Conservation (phyloP, 805 yeast species). For the Scheffersomyces ergatensis region DNA sequence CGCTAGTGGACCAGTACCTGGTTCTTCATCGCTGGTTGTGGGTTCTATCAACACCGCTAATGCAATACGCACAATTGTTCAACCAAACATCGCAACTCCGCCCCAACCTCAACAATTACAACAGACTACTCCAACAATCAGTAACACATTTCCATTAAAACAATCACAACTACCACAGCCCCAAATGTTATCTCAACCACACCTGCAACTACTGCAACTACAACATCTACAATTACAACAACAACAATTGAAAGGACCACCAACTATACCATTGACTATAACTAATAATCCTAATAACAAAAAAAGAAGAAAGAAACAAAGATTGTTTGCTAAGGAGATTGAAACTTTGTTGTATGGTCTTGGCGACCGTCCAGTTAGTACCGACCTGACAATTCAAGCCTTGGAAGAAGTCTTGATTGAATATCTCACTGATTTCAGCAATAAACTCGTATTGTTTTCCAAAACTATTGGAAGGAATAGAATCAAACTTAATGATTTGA, state of each 20-base stretch:
- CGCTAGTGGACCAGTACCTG: no score
- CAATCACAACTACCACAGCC: no score
- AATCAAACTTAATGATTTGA: constrained; percentile 41
- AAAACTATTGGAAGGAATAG: constrained; percentile 36
- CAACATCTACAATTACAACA: neutral
- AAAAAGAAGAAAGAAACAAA: constrained; percentile 28
- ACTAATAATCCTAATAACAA: neutral
- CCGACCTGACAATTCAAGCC: constrained; percentile 35
- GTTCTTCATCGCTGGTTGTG: no score
- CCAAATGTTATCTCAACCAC: no score
- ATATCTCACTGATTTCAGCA: constrained; percentile 33
- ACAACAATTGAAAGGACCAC: neutral
- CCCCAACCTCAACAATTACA: no score
- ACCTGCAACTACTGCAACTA: neutral
- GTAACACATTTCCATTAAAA: neutral
- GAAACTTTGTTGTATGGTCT: constrained; percentile 39
- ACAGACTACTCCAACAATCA: no score
- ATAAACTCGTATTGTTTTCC: constrained; percentile 30
- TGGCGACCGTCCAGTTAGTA: constrained; percentile 41
- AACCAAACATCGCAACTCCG: no score
- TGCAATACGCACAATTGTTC: no score
- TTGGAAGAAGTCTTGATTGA: constrained; percentile 39
- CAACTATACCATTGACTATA: constrained; percentile 7
- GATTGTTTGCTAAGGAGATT: constrained; percentile 39
- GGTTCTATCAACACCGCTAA: no score